Evolutionary conservation across 495 filamentous ascomycete genomes (phyloP).

Genomic region (Tuber magnatum): DNA sequence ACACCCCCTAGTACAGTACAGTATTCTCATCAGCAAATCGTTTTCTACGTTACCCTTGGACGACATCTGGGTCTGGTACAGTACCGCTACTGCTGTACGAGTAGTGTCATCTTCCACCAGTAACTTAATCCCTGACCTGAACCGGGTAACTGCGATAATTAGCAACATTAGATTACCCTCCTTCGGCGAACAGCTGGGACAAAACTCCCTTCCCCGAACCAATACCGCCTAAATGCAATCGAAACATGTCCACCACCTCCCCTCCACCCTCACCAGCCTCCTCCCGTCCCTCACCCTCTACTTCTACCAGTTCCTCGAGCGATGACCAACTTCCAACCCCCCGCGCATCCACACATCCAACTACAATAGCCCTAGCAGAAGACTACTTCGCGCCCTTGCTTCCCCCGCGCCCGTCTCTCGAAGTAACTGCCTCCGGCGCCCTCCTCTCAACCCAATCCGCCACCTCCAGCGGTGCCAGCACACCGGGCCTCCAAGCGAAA

Average conservation of each 20-base stretch:
- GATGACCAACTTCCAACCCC: constrained; percentile 39
- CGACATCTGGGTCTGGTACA: no score
- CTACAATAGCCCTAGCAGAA: constrained; percentile 24
- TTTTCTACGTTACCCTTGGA: no score
- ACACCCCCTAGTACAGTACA: no score
- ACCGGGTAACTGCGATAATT: background rate
- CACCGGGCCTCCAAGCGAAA: constrained; percentile 33
- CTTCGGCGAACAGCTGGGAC: background rate
- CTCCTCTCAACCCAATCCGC: constrained; percentile 24
- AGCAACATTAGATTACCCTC: background rate
- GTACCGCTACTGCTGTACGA: no score
- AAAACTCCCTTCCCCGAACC: background rate
- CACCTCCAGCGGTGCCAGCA: constrained; percentile 22
- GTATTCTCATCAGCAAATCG: no score
- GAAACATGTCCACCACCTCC: background rate
- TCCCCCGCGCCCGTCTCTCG: constrained; percentile 19
- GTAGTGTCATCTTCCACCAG: no score
- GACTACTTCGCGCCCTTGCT: constrained; percentile 38
- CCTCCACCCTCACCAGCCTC: background rate
- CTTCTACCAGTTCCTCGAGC: constrained; percentile 13
- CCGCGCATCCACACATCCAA: constrained; percentile 30
- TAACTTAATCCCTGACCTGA: background rate
- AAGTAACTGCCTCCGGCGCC: constrained; percentile 12
- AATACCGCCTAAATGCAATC: background rate
- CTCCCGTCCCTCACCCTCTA: background rate